Evolutionary conservation across 805 yeast genomes (phyloP).

Genomic region (Metschnikowia arizonensis): DNA sequence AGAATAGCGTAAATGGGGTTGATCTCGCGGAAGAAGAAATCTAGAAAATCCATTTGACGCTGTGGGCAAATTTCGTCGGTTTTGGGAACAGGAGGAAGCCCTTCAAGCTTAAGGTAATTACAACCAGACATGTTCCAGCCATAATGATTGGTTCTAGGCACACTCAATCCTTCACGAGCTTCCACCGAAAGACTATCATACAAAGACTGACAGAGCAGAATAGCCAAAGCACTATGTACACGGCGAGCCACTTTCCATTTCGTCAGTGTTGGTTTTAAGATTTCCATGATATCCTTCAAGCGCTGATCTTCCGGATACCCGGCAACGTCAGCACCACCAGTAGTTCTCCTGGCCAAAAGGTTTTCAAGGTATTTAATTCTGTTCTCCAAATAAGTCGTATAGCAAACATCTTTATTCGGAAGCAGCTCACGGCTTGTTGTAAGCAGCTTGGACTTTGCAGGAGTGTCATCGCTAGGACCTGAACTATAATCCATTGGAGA

Average conservation of each 20-base stretch:
- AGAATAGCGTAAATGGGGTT: conserved; percentile 52
- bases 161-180: conserved; percentile 29
- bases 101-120: conserved; percentile 39
- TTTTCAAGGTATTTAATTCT: conserved; percentile 38
- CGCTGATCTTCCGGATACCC: not conserved
- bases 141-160: conserved; percentile 58
- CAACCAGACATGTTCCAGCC: conserved; percentile 68
- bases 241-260: conserved; percentile 49
- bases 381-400: conserved; percentile 31
- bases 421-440: not conserved
- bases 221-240: conserved; percentile 39
- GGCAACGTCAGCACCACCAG: not conserved
- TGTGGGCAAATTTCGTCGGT: conserved; percentile 9
- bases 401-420: not conserved
- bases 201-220: conserved; percentile 32
- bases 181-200: conserved; percentile 31
- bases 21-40: conserved; percentile 44
- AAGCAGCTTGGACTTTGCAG: not conserved
- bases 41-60: conserved; percentile 21
- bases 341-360: not conserved
- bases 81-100: conserved; percentile 32
- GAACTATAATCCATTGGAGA: not conserved
- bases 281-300: conserved; percentile 18
- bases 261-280: conserved; percentile 21
- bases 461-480: not conserved